These are phyloP conservation scores for Fraxinus latifolia DNA, from an alignment of 305 asterid species.

Conservation along the genomic window DNA sequence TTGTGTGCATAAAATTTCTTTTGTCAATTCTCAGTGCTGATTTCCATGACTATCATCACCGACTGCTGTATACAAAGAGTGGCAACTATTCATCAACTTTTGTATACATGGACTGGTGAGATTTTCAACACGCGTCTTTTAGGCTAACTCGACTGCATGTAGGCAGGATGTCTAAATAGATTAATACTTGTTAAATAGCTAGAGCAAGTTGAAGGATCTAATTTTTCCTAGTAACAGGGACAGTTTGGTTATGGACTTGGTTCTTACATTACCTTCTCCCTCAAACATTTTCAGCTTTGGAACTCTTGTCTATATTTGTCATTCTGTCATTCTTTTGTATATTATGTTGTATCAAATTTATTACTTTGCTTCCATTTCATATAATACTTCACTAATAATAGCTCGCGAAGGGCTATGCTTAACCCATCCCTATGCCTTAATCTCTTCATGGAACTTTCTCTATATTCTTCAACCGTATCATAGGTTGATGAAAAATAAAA, in stretches of 20 bases:
- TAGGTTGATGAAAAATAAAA: neutral
- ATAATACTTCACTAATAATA: neutral
- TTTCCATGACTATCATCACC: conserved; percentile 98
- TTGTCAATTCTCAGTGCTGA: conserved; percentile 63
- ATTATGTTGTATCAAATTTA: neutral
- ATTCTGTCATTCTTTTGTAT: neutral
- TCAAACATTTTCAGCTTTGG: neutral
- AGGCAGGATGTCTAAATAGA: neutral
- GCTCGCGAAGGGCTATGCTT: neutral
- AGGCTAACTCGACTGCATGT: neutral
- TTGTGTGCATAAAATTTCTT: conserved; percentile 24
- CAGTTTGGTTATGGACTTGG: neutral
- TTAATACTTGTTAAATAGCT: neutral
- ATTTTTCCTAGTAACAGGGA: neutral
- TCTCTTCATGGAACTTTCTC: neutral
- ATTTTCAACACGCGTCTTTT: conserved; percentile 17
- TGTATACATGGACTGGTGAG: conserved; percentile 97
- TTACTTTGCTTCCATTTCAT: neutral
- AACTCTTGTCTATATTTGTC: neutral
- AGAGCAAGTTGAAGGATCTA: neutral
- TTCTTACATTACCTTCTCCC: neutral
- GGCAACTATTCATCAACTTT: conserved; percentile 97
- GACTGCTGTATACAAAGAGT: conserved; percentile 87
- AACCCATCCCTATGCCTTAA: neutral
- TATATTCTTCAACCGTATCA: neutral